These are phyloP conservation scores for Scytalidium lignicola DNA, from an alignment of 2,329 filamentous ascomycete species.

Conservation along the genomic window DNA sequence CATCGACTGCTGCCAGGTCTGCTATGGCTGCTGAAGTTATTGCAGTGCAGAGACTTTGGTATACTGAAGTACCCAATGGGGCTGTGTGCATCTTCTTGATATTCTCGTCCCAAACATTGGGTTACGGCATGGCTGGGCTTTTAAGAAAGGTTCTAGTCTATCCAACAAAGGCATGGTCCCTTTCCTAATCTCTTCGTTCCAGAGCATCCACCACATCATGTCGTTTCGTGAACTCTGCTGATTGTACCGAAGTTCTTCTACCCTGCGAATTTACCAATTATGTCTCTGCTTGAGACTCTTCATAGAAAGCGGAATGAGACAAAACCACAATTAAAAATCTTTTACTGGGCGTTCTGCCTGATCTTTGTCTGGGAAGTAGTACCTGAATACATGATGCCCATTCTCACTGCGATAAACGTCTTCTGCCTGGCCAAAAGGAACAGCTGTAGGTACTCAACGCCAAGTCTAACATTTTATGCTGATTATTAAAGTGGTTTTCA, in stretches of 20 bases:
- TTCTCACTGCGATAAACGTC: slow-evolving; percentile 64
- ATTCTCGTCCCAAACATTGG: slow-evolving; percentile 56
- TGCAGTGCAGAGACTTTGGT: slow-evolving; percentile 65
- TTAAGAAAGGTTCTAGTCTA: slow-evolving; percentile 51
- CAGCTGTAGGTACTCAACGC: slow-evolving; percentile 30
- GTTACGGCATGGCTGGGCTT: slow-evolving; percentile 57
- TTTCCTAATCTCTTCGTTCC: slow-evolving; percentile 30
- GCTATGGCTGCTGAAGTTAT: slow-evolving; percentile 69
- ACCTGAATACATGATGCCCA: slow-evolving; percentile 58
- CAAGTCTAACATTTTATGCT: neutral
- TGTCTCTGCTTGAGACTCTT: slow-evolving; percentile 31
- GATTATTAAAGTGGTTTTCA: slow-evolving; percentile 46
- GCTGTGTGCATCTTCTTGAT: slow-evolving; percentile 54
- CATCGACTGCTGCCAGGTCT: slow-evolving; percentile 51
- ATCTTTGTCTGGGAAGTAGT: slow-evolving; percentile 48
- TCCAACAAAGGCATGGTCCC: slow-evolving; percentile 28
- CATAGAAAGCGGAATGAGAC: slow-evolving; percentile 30
- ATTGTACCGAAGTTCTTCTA: slow-evolving; percentile 39
- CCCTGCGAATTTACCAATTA: slow-evolving; percentile 32
- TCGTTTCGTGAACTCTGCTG: slow-evolving; percentile 18
- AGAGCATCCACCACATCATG: slow-evolving; percentile 15
- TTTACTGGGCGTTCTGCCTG: slow-evolving; percentile 11
- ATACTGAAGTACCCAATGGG: slow-evolving; percentile 62
- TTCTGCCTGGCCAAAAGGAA: slow-evolving; percentile 66
- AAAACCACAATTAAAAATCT: slow-evolving; percentile 15